A percentile compares a stretch with the other conserved stretches of the same genome.
These are phyloP conservation scores for Sporothrix pallida DNA, from an alignment of 2,329 filamentous ascomycete species.

Conservation along the genomic window DNA sequence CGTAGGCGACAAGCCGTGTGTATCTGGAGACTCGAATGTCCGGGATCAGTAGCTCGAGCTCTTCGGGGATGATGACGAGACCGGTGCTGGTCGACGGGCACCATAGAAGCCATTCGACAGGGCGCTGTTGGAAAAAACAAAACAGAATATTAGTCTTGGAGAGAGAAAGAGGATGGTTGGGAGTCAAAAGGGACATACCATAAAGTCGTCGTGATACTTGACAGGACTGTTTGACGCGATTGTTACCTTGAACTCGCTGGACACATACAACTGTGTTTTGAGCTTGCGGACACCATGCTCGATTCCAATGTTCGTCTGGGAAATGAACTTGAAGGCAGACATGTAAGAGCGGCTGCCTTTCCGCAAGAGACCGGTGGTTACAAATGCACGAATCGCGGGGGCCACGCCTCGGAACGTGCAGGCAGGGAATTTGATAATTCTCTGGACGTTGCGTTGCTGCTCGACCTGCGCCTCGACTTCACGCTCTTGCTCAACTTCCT, in stretches of 20 bases:
- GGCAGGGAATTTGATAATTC: not conserved
- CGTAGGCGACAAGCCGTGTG: constrained; percentile 55
- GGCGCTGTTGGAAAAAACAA: constrained; percentile 38
- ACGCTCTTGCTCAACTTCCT: constrained; percentile 65
- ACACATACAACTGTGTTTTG: constrained; percentile 46
- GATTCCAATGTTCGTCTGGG: constrained; percentile 19
- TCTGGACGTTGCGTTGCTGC: constrained; percentile 49
- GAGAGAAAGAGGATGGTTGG: no score
- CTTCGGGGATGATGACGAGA: constrained; percentile 66
- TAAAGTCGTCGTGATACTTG: constrained; percentile 43
- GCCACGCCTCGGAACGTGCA: constrained; percentile 31
- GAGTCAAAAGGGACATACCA: constrained; percentile 40
- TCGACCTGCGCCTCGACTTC: constrained; percentile 66
- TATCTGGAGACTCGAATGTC: constrained; percentile 44
- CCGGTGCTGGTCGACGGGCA: constrained; percentile 53
- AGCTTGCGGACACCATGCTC: constrained; percentile 29
- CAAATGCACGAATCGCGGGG: constrained; percentile 27
- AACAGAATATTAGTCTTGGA: no score
- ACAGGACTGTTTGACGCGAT: no score
- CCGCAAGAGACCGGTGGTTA: constrained; percentile 27
- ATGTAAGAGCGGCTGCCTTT: not conserved
- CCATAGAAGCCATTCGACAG: constrained; percentile 68
- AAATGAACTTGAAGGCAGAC: constrained; percentile 27
- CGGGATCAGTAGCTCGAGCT: constrained; percentile 62
- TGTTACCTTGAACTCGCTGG: constrained; percentile 44